Evolutionary conservation across 305 asterid species (phyloP), one percentile per base, ranked within the genome.

Genomic region (Rubia balearica): DNA sequence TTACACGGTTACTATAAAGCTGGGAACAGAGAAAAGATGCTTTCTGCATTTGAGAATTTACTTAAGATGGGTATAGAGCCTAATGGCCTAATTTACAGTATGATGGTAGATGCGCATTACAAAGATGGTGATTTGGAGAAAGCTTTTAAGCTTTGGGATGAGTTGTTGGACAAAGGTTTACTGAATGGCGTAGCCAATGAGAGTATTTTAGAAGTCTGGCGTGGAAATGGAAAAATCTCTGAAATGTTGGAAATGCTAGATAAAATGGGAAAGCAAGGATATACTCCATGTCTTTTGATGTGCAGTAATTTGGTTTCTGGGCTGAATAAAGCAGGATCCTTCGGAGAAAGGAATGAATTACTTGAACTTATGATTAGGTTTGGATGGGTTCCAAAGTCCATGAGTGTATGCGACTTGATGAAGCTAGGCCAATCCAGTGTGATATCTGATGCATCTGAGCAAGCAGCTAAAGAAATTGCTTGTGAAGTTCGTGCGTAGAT

Each of bases 61-160:
- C 82, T 86, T 77, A 80, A 81, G 63, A 79, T 76, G 86, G 91
- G 93, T 60, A 71, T 83, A 41, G 89, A 88, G 83, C 97, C 95
- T 61, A 96, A 91, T 78, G 91, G 89, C 75, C 75, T 86, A 60
- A 80, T 81, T 3, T 86, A 81, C 73, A 76, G 84, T 66, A 67
- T 81, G 79, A 83, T 91, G 61, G 70, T 89, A 30, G 89, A 88
- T 61, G 86, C 92, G 38, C 76, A 79, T 62, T 82, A 72, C 71
- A 86, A 84, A 81, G 88, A 81, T 63, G 88, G 91, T 46, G 73
- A 81, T 71, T 74, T 81, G 77, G 87, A 83, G 51, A 72, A 78
- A 84, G 95, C 90, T 38, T 67, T 86, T 71, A 83, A 81, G 69
- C 71, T 77, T 46, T 89, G 96, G 95, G 78, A 75, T 72, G 88